Evolutionary conservation across 208 protist species (phyloP).

Genomic region (Zelonia costaricensis): DNA sequence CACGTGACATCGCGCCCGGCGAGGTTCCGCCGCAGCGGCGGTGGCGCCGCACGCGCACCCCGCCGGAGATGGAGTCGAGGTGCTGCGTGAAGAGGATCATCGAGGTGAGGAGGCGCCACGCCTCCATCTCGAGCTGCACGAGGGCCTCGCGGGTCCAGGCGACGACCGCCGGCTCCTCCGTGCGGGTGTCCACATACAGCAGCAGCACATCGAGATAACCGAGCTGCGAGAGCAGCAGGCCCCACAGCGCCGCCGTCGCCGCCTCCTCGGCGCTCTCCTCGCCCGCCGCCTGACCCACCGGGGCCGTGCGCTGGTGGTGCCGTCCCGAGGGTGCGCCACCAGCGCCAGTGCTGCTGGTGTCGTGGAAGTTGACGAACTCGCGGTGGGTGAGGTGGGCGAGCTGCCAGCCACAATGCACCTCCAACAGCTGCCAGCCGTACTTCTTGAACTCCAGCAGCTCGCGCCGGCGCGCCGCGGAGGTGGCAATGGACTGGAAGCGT

Average conservation of each 20-base stretch:
- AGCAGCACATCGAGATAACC: conserved; percentile 75
- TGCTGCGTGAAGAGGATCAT: conserved; percentile 54
- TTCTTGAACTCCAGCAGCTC: conserved; percentile 66
- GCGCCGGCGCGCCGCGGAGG: conserved; percentile 39
- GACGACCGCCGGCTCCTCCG: conserved; percentile 46
- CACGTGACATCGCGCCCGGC: background rate
- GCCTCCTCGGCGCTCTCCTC: conserved; percentile 2
- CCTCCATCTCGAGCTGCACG: conserved; percentile 61
- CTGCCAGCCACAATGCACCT: conserved; percentile 69
- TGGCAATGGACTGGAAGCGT: conserved; percentile 61
- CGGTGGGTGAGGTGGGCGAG: conserved; percentile 34
- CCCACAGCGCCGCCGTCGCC: conserved; percentile 24
- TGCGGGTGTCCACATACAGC: conserved; percentile 64
- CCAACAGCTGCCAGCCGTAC: conserved; percentile 75
- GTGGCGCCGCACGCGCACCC: conserved; percentile 9
- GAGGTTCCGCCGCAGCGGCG: background rate
- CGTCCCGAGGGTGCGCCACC: background rate
- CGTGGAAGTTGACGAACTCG: conserved; percentile 19
- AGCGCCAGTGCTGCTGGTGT: background rate
- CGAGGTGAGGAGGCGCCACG: conserved; percentile 63
- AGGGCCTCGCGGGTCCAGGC: conserved; percentile 74
- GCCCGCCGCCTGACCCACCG: background rate
- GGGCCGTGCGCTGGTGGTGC: conserved; percentile 1
- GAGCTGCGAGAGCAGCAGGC: conserved; percentile 42
- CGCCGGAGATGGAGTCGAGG: conserved; percentile 9